Percentiles rank a stretch among this genome's conserved stretches.
Evolutionary conservation across 73 alveolate genomes (phyloP).

Genomic region (Symbiodinium natans): DNA sequence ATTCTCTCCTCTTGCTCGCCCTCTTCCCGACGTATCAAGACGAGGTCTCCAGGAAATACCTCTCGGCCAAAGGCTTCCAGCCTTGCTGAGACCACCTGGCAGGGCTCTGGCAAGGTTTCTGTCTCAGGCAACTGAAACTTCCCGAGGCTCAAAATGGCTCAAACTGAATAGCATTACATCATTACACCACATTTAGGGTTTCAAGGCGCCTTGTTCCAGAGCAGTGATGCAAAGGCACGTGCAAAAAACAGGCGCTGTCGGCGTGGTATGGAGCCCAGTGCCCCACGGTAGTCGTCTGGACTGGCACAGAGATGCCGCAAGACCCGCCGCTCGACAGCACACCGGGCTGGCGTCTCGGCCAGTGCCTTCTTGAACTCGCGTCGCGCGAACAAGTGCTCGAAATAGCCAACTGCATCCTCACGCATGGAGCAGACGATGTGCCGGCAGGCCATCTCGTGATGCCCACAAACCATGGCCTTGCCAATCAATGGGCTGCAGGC

Average conservation of each 20-base stretch:
- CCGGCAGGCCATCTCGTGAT: conserved; percentile 25
- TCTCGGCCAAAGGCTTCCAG: conserved; percentile 12
- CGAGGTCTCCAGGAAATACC: conserved; percentile 21
- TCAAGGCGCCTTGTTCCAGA: conserved; percentile 34
- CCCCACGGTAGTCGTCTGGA: background rate
- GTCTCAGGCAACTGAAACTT: too few species aligned
- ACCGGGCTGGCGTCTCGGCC: conserved; percentile 34
- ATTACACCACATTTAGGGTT: too few species aligned
- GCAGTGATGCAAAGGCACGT: conserved; percentile 21
- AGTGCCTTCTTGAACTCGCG: background rate
- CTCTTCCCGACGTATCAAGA: background rate
- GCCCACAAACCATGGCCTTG: background rate
- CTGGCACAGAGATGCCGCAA: background rate
- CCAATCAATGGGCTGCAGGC: background rate
- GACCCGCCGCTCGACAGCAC: conserved; percentile 35
- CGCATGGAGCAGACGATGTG: background rate
- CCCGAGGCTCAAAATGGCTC: too few species aligned
- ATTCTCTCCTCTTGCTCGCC: too few species aligned
- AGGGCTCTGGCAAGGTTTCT: too few species aligned
- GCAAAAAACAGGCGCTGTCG: background rate
- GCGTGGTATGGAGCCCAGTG: background rate
- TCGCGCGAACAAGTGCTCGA: conserved; percentile 1
- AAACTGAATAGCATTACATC: too few species aligned
- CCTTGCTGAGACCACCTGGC: background rate
- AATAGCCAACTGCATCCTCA: background rate